Conservation (phyloP, 495 filamentous ascomycete species). For the Filosporella fistucella region DNA sequence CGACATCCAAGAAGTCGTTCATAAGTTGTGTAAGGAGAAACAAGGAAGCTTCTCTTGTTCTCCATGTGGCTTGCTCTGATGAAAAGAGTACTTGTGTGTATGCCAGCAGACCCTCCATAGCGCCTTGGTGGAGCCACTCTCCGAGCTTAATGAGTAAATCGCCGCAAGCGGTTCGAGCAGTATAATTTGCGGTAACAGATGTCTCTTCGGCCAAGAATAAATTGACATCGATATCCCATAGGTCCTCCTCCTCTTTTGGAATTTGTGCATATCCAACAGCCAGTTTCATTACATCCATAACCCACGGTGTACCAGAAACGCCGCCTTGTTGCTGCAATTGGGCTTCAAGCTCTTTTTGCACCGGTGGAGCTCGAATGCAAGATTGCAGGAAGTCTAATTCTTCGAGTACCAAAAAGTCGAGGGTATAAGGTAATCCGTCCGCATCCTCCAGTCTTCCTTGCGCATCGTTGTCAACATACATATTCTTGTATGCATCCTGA, state of each 20-base stretch:
- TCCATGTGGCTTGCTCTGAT: slow-evolving; percentile 48
- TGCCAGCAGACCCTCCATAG: slow-evolving; percentile 68
- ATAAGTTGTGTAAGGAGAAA: slow-evolving; percentile 78
- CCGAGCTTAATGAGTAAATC: slow-evolving; percentile 90
- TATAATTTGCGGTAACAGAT: slow-evolving; percentile 94
- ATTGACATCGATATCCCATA: slow-evolving; percentile 96
- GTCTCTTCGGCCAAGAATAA: slow-evolving; percentile 94
- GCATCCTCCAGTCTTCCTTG: slow-evolving; percentile 87
- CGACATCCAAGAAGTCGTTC: slow-evolving; percentile 72
- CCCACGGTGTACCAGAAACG: slow-evolving; percentile 61
- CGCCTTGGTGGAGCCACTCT: slow-evolving; percentile 72
- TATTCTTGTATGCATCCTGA: slow-evolving; percentile 63
- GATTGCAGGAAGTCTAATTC: slow-evolving; percentile 91
- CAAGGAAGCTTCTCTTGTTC: slow-evolving; percentile 70
- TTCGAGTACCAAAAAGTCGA: slow-evolving; percentile 92
- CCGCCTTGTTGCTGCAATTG: slow-evolving; percentile 56
- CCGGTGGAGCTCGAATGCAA: slow-evolving; percentile 74
- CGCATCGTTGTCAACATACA: slow-evolving; percentile 80
- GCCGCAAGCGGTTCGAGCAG: slow-evolving; percentile 83
- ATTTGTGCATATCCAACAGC: slow-evolving; percentile 87
- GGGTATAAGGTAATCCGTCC: slow-evolving; percentile 86
- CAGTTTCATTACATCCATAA: slow-evolving; percentile 76
- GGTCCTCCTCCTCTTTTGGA: slow-evolving; percentile 82
- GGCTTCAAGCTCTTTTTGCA: slow-evolving; percentile 77
- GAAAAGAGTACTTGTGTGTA: slow-evolving; percentile 67